These are phyloP conservation scores for Anethum foeniculum DNA, from an alignment of 140 eudicot genomes.

Conservation along the genomic window DNA sequence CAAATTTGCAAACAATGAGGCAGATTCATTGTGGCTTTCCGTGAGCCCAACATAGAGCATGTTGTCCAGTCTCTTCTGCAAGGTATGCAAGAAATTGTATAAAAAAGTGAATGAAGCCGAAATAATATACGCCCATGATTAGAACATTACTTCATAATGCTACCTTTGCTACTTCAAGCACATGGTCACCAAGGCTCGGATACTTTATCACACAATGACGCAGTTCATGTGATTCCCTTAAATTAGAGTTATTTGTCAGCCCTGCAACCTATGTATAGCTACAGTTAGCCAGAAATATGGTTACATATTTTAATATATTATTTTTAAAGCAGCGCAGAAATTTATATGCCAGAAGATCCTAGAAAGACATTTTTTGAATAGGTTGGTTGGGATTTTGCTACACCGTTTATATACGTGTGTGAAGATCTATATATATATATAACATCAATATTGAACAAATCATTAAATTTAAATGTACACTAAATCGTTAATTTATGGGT, in stretches of 20 bases:
- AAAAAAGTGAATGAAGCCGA: conserved; percentile 6
- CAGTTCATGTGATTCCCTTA: conserved; percentile 58
- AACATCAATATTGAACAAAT: too few relatives aligned
- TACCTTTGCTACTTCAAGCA: conserved; percentile 98
- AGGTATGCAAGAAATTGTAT: conserved; percentile 20
- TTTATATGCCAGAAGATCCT: not conserved
- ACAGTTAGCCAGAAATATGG: not conserved
- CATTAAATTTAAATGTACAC: too few relatives aligned
- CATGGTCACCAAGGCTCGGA: conserved; percentile 62
- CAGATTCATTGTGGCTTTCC: conserved; percentile 82
- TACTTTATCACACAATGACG: conserved; percentile 77
- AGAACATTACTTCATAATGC: conserved; percentile 13
- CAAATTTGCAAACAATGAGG: conserved; percentile 74
- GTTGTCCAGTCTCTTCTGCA: conserved; percentile 86
- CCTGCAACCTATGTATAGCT: conserved; percentile 58
- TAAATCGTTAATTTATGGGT: not conserved
- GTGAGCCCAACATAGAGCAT: conserved; percentile 96
- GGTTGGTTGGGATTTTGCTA: not conserved
- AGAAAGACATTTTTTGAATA: not conserved
- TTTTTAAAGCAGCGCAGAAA: too few relatives aligned
- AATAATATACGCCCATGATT: not conserved
- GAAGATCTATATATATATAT: not conserved
- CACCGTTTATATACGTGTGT: not conserved
- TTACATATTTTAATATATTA: not conserved
- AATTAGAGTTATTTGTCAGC: conserved; percentile 73